Evolutionary conservation across 2,329 filamentous ascomycete genomes (phyloP).

Genomic region (Colletotrichum magnum): DNA sequence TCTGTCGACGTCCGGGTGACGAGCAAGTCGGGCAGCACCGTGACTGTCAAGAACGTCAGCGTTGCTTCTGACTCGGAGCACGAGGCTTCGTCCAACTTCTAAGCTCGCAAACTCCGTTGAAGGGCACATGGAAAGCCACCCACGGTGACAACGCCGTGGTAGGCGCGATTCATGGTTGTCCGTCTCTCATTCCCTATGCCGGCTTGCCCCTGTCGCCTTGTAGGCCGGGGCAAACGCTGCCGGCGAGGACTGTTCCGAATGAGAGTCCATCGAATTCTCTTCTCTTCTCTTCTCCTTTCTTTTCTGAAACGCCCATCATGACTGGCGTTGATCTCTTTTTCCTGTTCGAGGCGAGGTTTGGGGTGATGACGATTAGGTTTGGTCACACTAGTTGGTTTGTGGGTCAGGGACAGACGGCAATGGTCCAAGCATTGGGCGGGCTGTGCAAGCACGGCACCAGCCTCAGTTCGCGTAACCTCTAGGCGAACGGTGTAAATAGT

Average conservation of each 20-base stretch:
- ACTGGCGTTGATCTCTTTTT: slow-evolving; percentile 1
- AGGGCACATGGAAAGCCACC: too few species aligned
- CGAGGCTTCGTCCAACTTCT: slow-evolving; percentile 52
- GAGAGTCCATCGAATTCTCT: background rate
- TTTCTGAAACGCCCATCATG: slow-evolving; percentile 7
- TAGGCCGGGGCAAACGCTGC: background rate
- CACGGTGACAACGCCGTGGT: too few species aligned
- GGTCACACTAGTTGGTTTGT: background rate
- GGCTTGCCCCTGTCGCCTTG: background rate
- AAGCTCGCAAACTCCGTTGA: background rate
- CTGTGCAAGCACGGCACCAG: slow-evolving; percentile 5
- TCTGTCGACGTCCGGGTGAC: slow-evolving; percentile 71
- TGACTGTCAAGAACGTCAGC: slow-evolving; percentile 66
- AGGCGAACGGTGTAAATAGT: slow-evolving; percentile 20
- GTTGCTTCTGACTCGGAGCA: slow-evolving; percentile 51
- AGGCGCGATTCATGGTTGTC: background rate
- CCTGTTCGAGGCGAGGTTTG: background rate
- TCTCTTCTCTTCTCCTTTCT: slow-evolving; percentile 22
- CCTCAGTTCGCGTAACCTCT: slow-evolving; percentile 11
- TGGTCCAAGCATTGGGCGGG: background rate
- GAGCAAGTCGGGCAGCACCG: slow-evolving; percentile 62
- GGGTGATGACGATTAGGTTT: slow-evolving; percentile 3
- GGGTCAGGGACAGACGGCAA: background rate
- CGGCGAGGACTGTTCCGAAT: background rate
- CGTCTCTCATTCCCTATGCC: background rate